Evolutionary conservation across 768 basidiomycete genomes (phyloP), one percentile per base, ranked within the genome.

Genomic region (Termitomyces heimii): DNA sequence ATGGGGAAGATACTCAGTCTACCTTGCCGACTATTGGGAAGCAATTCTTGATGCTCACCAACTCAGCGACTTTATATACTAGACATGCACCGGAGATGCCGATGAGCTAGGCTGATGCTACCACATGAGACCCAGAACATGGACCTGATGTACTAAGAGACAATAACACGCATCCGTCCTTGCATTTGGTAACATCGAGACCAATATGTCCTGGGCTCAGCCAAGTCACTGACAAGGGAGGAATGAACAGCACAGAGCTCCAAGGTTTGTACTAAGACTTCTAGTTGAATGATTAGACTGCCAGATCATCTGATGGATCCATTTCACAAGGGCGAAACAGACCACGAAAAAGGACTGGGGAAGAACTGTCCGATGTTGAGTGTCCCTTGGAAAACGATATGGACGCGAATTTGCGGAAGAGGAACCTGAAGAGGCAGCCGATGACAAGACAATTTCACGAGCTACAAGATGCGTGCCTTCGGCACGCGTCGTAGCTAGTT

Each of bases 191-290:
- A 68, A 6, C 65, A 71, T 22, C 60, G 58, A 54, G 79, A 73
- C 12, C 72, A 76, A 40, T 71, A 71, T 35, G 59, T 64, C 12
- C 68, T 68, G 18, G 63, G 61, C n/a, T 59, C 60, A 0, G 71
- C 68, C 69, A 71, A 77, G 48, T 79, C 79, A 18, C 66, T 59
- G 1, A 75, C 74, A 4, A 62, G 64, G 65, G 55, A 51, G 58
- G 62, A 65, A 64, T 55, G 67, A 69, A 50, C 50, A 18, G 45
- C 45, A 28, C 45, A 46, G 45, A 46, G 45, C 18, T 6, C 28
- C 4, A 46, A 29, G 28, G 45, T 29, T 26, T 46, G 28, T 28
- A 3, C 10, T 28, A 16, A 42, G 9, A 7, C 5, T 42, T 42
- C 4, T 35, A 13, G 13, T 35, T 35, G 3, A n/a, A 2, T 9